Percentiles rank a stretch among this genome's conserved stretches.
phyloP scores from a whole-genome alignment of 805 yeast genomes.

The Alloascoidea hylecoeti region DNA sequence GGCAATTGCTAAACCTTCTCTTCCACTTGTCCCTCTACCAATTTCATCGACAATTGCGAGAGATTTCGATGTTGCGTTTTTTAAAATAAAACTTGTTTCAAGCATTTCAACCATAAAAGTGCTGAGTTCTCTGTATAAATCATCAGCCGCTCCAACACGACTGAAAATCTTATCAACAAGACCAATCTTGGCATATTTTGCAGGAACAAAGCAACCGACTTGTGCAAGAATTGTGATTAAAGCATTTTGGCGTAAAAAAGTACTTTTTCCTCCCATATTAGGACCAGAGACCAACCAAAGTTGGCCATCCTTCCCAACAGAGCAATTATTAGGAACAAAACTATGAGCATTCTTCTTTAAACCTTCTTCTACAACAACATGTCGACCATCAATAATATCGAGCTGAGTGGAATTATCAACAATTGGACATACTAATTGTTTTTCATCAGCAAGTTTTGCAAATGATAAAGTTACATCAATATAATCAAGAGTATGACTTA shows the following conservation, averaged over 20 bases:
- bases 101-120: constrained; percentile 91
- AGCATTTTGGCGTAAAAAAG: constrained; percentile 63
- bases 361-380: constrained; percentile 75
- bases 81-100: constrained; percentile 60
- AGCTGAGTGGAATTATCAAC: constrained; percentile 34
- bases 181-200: constrained; percentile 47
- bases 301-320: constrained; percentile 14
- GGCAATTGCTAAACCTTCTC: constrained; percentile 79
- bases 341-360: constrained; percentile 30
- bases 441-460: constrained; percentile 57
- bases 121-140: constrained; percentile 63
- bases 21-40: constrained; percentile 80
- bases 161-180: constrained; percentile 69
- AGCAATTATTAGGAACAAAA: constrained; percentile 34
- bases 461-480: constrained; percentile 67
- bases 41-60: constrained; percentile 77
- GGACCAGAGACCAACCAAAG: constrained; percentile 76
- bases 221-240: constrained; percentile 56
- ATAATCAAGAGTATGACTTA: constrained; percentile 40
- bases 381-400: constrained; percentile 56
- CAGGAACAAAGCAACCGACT: constrained; percentile 64
- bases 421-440: constrained; percentile 49
- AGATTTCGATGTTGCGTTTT: constrained; percentile 51
- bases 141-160: constrained; percentile 68
- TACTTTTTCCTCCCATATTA: constrained; percentile 79